Conservation (phyloP, 257 asterid species). For the Galeopsis tetrahit region DNA sequence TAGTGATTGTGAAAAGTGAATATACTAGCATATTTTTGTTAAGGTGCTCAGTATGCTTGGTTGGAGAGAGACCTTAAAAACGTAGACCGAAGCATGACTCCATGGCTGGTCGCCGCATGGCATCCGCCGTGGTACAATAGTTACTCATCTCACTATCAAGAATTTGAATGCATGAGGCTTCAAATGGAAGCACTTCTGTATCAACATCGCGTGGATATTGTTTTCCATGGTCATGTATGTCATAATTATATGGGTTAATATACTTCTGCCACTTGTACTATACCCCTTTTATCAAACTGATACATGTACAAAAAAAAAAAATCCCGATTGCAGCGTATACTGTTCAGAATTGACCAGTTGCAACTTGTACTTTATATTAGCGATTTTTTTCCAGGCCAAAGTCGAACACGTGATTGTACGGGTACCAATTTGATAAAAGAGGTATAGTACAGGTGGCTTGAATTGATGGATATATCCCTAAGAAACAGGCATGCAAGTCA, state of each 20-base stretch:
- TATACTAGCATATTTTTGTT: constrained; percentile 4
- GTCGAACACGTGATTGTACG: no score
- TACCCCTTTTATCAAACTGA: no score
- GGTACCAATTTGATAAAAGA: no score
- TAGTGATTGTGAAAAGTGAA: not conserved
- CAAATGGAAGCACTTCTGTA: constrained; percentile 78
- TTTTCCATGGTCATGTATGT: constrained; percentile 89
- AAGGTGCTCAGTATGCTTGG: constrained; percentile 83
- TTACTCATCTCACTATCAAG: constrained; percentile 86
- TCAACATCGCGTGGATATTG: constrained; percentile 62
- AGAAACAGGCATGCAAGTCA: no score
- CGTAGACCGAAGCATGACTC: constrained; percentile 58
- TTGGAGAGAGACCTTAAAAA: constrained; percentile 63
- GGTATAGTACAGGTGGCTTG: no score
- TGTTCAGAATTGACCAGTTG: no score
- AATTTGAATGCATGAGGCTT: constrained; percentile 89
- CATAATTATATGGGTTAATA: not conserved
- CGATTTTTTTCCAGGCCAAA: no score
- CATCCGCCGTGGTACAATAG: constrained; percentile 96
- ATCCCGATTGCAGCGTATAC: no score
- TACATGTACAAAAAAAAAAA: no score
- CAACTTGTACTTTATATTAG: no score
- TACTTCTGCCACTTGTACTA: no score
- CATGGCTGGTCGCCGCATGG: constrained; percentile 88
- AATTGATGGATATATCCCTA: no score